Evolutionary conservation across 2,329 filamentous ascomycete species (phyloP).

Genomic region (Fusarium solani-melongenae): DNA sequence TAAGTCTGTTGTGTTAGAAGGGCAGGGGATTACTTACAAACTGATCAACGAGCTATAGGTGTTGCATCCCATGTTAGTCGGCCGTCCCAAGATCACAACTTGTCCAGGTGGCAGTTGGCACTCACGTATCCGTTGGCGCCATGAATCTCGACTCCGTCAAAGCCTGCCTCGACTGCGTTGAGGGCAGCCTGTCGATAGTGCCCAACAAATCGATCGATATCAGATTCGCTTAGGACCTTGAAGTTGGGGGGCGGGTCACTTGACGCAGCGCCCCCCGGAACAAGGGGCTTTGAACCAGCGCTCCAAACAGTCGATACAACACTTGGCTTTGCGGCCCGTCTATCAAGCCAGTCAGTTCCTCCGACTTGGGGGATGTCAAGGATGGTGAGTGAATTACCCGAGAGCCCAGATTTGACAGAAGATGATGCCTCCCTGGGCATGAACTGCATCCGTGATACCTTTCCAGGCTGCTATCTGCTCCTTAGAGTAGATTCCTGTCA

Average conservation of each 20-base stretch:
- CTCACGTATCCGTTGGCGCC: conserved; percentile 69
- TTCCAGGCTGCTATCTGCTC: conserved; percentile 71
- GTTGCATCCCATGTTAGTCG: conserved; percentile 4
- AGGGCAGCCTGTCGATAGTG: conserved; percentile 66
- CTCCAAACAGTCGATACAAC: conserved; percentile 33
- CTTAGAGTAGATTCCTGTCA: conserved; percentile 67
- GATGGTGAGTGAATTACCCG: conserved; percentile 59
- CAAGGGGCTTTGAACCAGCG: conserved; percentile 28
- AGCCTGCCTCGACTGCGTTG: conserved; percentile 71
- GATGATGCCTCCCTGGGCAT: conserved; percentile 70
- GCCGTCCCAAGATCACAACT: neutral
- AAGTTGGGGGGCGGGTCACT: conserved; percentile 26
- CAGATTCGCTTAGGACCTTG: conserved; percentile 69
- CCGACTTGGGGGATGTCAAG: neutral
- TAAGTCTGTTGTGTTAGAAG: neutral
- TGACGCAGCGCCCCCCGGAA: conserved; percentile 7
- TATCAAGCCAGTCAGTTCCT: conserved; percentile 7
- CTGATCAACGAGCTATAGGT: conserved; percentile 58
- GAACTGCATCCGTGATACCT: conserved; percentile 70
- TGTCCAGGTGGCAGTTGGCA: neutral
- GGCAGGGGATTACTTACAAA: conserved; percentile 55
- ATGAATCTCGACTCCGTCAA: conserved; percentile 76
- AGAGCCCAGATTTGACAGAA: conserved; percentile 72
- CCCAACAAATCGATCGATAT: conserved; percentile 72
- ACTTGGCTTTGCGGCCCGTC: conserved; percentile 35